Evolutionary conservation across 345 rosid genomes (phyloP), one percentile per base, ranked within the genome.

Genomic region (Eucalyptus regnans): DNA sequence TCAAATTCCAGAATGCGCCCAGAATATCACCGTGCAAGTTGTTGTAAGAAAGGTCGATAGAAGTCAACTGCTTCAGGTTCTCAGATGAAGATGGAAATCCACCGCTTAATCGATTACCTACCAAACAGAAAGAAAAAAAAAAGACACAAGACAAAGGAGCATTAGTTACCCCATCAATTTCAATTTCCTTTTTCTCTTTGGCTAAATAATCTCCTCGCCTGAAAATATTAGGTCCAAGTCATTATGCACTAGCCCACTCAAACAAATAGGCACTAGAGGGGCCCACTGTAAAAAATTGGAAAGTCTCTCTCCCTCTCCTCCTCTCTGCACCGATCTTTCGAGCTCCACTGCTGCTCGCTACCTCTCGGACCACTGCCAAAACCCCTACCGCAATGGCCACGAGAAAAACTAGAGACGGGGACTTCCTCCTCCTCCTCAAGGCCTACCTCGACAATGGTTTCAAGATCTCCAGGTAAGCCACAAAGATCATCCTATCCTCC

Each of bases 41-140:
- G 6, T 14, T 50, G 51, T 0, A 0, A 50, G 18, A 33, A 33
- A 68, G 23, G 7, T 0, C 1, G 4, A 68, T 23, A 3, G 0
- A 0, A 16, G 1, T 4, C 80, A 68, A 33, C 33, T 33, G 33
- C 43, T 31, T 66, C 4, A 68, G 43, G 43, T 68, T 68, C 43
- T 16, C 80, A 3, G 33, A 16, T 8, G 43, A 68, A 16, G 80
- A 68, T 8, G 43, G 44, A 68, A 33, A 17, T 68, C 6, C 43
- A 16, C 80, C 12, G 12, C 43, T 68, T 8, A 68, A 33, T 2
- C 12, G 23, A 68, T 68, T 33, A 33, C 1, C 80, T 68, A 5
- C 44, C 13, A 33, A 33, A 33, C 1, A 18, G 0, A 31, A n/a
- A 18, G 4, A 33, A 33, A 33, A 33, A n/a, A n/a, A 9, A 33